A percentile compares a stretch with the other conserved stretches of the same genome.
Conservation (phyloP, 2,329 filamentous ascomycete genomes). For the Fusarium sp. region DNA sequence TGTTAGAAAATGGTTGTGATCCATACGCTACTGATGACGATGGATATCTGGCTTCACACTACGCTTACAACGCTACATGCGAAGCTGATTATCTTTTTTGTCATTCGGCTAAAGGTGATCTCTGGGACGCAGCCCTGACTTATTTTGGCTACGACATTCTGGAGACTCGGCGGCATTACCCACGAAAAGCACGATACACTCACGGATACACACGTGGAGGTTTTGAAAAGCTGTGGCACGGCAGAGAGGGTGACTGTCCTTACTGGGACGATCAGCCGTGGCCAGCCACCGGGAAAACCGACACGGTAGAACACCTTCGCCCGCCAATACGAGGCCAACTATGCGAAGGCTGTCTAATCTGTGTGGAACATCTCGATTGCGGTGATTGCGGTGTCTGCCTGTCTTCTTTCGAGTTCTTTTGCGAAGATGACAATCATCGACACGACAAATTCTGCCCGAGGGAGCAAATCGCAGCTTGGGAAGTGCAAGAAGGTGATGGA, state of each 20-base stretch:
- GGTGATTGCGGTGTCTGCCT: background rate
- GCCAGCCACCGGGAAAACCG: background rate
- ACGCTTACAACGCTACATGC: too few species aligned
- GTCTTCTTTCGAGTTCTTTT: background rate
- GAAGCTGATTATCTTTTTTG: too few species aligned
- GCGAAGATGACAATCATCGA: fast-evolving
- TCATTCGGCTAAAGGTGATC: too few species aligned
- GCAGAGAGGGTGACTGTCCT: background rate
- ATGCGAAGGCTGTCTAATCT: fast-evolving
- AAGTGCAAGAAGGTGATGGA: fast-evolving
- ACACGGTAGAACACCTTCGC: too few species aligned
- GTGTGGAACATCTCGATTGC: fast-evolving
- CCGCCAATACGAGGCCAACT: background rate
- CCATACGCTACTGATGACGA: too few species aligned
- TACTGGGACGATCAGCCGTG: constrained; percentile 1
- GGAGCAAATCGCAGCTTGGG: background rate
- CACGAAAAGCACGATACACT: background rate
- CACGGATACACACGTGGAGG: background rate
- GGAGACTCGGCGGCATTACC: too few species aligned
- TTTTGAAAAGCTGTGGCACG: background rate
- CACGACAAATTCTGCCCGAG: fast-evolving
- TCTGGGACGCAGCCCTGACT: too few species aligned
- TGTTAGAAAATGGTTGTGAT: too few species aligned
- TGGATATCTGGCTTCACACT: too few species aligned
- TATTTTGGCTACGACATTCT: too few species aligned